phyloP scores from a whole-genome alignment of 192 early-diverging fungal species.

The Entophlyctis luteolus region DNA sequence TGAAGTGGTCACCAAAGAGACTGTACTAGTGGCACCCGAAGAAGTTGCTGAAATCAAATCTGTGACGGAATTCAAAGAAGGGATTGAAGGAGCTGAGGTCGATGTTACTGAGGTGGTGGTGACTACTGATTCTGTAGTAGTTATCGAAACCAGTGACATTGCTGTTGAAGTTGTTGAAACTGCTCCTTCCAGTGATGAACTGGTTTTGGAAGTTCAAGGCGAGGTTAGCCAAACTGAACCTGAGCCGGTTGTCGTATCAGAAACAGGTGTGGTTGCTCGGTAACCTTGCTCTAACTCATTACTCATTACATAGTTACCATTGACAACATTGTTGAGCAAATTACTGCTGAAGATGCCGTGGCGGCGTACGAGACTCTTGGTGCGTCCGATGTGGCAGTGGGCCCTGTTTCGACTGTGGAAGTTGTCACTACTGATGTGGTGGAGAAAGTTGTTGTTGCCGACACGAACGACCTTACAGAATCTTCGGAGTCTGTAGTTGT shows the following conservation, averaged over 20 bases:
- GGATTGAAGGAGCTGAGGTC: neutral
- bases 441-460: neutral
- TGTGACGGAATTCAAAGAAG: neutral
- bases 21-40: constrained; percentile 2
- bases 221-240: neutral
- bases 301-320: too few relatives aligned
- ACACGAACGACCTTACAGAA: neutral
- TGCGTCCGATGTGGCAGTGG: neutral
- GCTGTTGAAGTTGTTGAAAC: neutral
- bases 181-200: neutral
- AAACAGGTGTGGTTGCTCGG: too few relatives aligned
- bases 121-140: neutral
- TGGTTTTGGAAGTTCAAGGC: neutral
- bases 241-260: neutral
- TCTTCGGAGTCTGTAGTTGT: neutral
- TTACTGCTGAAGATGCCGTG: neutral
- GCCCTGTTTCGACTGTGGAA: neutral
- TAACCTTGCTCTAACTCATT: neutral
- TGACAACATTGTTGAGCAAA: too few relatives aligned
- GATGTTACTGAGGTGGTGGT: neutral
- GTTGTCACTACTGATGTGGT: neutral
- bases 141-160: neutral
- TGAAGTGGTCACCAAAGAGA: neutral
- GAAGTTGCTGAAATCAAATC: too few relatives aligned
- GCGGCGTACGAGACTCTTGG: neutral